Conservation (phyloP, 2,329 filamentous ascomycete species). For the Colletotrichum lini region DNA sequence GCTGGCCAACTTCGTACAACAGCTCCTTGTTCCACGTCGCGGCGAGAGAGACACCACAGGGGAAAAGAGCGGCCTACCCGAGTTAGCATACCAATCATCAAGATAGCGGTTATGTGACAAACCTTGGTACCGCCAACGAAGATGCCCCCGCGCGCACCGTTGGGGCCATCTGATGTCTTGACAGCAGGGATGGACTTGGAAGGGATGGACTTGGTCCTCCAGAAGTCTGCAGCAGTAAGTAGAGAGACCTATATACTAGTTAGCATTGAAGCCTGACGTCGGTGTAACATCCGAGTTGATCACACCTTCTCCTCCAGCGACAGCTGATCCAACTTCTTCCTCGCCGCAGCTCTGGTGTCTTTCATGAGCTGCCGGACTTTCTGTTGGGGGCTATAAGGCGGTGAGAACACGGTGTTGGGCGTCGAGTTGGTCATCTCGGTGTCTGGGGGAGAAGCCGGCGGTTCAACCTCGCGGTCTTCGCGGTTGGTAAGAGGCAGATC, state of each 20-base stretch:
- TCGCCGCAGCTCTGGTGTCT: constrained; percentile 58
- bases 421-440: constrained; percentile 57
- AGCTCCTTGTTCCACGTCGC: constrained; percentile 84
- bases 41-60: constrained; percentile 83
- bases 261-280: not conserved
- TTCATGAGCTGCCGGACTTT: constrained; percentile 52
- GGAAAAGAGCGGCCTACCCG: constrained; percentile 79
- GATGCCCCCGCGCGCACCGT: constrained; percentile 77
- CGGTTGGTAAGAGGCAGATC: constrained; percentile 3
- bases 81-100: not conserved
- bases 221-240: constrained; percentile 76
- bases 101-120: constrained; percentile 38
- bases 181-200: constrained; percentile 75
- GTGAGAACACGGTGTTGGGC: constrained; percentile 65
- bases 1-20: constrained; percentile 77
- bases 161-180: constrained; percentile 79
- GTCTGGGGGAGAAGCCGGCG: constrained; percentile 37
- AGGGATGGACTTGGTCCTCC: constrained; percentile 76
- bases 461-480: constrained; percentile 51
- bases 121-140: constrained; percentile 78
- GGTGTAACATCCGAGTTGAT: not conserved
- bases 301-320: constrained; percentile 71
- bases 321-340: constrained; percentile 66
- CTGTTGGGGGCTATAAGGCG: constrained; percentile 59
- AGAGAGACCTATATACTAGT: constrained; percentile 64